These are phyloP conservation scores for Apiosordaria backusii DNA, from an alignment of 495 filamentous ascomycete genomes.

Conservation along the genomic window DNA sequence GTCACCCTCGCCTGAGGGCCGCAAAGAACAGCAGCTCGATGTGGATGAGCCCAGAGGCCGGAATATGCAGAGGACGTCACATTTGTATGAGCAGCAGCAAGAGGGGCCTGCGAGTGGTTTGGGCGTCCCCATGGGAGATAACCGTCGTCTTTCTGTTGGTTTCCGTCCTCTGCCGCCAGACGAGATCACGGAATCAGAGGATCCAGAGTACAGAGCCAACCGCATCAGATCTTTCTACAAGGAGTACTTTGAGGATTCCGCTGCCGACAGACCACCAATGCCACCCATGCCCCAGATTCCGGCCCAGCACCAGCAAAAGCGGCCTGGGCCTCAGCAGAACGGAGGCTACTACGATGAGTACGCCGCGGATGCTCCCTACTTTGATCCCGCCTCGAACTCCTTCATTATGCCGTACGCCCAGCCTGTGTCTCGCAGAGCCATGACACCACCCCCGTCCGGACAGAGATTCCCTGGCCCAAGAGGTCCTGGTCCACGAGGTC, in stretches of 20 bases:
- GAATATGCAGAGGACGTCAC: constrained; percentile 36
- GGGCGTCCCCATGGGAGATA: constrained; percentile 59
- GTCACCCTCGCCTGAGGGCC: constrained; percentile 13
- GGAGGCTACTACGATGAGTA: constrained; percentile 62
- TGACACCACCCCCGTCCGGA: constrained; percentile 89
- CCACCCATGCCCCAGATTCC: constrained; percentile 31
- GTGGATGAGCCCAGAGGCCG: constrained; percentile 30
- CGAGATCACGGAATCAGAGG: constrained; percentile 62
- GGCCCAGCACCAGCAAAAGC: constrained; percentile 31
- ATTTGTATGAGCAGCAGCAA: constrained; percentile 31
- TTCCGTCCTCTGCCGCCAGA: constrained; percentile 90
- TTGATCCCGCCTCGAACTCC: constrained; percentile 68
- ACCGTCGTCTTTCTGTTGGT: constrained; percentile 77
- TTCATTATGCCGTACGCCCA: constrained; percentile 79
- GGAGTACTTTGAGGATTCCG: constrained; percentile 93
- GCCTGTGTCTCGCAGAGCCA: constrained; percentile 81
- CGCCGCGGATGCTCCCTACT: constrained; percentile 60
- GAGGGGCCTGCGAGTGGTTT: constrained; percentile 40
- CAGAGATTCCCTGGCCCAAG: constrained; percentile 59
- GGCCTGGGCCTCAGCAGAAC: constrained; percentile 29
- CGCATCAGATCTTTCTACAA: constrained; percentile 98
- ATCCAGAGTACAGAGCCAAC: constrained; percentile 91
- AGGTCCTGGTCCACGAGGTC: constrained; percentile 17
- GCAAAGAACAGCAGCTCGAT: constrained; percentile 12
- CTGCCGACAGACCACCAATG: constrained; percentile 43